Conservation (phyloP, 1,139 yeast species). For the Pichia sp. region DNA sequence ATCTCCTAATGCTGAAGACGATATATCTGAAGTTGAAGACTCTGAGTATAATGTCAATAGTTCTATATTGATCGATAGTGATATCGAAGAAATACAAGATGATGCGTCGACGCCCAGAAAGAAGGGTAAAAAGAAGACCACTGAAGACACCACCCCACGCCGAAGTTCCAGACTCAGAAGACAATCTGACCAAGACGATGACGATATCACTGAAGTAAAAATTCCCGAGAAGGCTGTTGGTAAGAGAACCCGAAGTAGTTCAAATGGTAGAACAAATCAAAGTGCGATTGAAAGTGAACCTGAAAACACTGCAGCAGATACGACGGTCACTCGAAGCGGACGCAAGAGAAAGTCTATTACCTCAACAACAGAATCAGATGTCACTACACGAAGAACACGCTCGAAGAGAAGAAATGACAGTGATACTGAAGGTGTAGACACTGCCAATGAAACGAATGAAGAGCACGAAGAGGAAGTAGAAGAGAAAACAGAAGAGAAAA, state of each 20-base stretch:
- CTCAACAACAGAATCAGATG: constrained; percentile 2
- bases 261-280: constrained; percentile 1
- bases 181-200: constrained; percentile 14
- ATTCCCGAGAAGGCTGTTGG: no score
- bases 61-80: constrained; percentile 1
- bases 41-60: constrained; percentile 5
- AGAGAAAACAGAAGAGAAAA: not conserved
- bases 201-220: constrained; percentile 3
- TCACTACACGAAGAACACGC: constrained; percentile 11
- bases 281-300: constrained; percentile 16
- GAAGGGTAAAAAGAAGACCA: no score
- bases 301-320: constrained; percentile 5
- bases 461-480: no score
- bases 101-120: constrained; percentile 2
- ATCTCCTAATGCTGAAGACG: not conserved
- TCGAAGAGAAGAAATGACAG: constrained; percentile 7
- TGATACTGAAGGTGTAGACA: constrained; percentile 4
- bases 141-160: constrained; percentile 16
- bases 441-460: not conserved
- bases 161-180: constrained; percentile 16
- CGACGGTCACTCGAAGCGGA: constrained; percentile 10
- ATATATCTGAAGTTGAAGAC: constrained; percentile 4
- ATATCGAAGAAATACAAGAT: constrained; percentile 10
- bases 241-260: constrained; percentile 20
- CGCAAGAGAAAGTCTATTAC: constrained; percentile 8